Conservation (phyloP, 2,329 filamentous ascomycete genomes). For the Helminthosporium solani region DNA sequence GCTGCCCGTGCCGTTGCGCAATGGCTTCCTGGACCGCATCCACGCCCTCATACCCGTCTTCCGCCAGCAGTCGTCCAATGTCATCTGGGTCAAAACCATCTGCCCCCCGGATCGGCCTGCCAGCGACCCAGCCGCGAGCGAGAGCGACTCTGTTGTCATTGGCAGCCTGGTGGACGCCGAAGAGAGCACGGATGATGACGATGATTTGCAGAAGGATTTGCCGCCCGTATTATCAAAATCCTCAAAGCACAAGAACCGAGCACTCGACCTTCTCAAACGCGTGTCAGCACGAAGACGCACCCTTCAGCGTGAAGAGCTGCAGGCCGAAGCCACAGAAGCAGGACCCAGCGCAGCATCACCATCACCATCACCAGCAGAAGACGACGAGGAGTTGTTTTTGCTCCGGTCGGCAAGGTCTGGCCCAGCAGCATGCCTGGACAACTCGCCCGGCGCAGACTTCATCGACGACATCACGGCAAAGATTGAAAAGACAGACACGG, state of each 20-base stretch:
- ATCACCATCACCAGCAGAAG: conserved; percentile 21
- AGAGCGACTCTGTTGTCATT: conserved; percentile 48
- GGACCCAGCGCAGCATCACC: too few relatives aligned
- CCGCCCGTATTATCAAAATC: conserved; percentile 33
- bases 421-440: conserved; percentile 46
- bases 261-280: conserved; percentile 40
- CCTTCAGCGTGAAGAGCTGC: conserved; percentile 28
- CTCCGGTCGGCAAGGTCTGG: conserved; percentile 39
- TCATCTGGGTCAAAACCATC: conserved; percentile 83
- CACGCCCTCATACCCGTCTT: conserved; percentile 69
- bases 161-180: conserved; percentile 40
- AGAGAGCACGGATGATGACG: conserved; percentile 37
- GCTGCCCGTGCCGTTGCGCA: conserved; percentile 63
- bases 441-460: conserved; percentile 52
- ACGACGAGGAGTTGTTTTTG: conserved; percentile 51
- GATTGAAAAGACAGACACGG: conserved; percentile 55
- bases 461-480: conserved; percentile 51
- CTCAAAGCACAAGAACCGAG: conserved; percentile 38
- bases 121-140: conserved; percentile 51
- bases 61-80: conserved; percentile 63
- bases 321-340: conserved; percentile 1
- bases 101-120: conserved; percentile 64
- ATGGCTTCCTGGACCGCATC: conserved; percentile 67
- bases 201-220: conserved; percentile 30
- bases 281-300: conserved; percentile 35